Evolutionary conservation across 495 filamentous ascomycete species (phyloP).

Genomic region (Cercophora scortea): DNA sequence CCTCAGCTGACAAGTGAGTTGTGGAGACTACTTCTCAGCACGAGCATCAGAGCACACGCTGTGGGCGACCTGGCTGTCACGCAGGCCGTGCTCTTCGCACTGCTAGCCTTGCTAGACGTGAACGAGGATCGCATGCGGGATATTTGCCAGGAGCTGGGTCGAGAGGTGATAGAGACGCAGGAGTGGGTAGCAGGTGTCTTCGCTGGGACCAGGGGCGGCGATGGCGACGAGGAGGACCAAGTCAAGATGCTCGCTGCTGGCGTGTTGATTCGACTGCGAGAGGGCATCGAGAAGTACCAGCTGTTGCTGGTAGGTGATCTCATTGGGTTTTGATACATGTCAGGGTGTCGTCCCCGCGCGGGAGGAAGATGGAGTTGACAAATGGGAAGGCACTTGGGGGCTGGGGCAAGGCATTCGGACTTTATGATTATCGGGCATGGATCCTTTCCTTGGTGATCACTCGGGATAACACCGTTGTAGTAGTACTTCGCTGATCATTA

Average conservation of each 20-base stretch:
- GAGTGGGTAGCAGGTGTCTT: slow-evolving; percentile 41
- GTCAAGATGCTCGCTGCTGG: slow-evolving; percentile 71
- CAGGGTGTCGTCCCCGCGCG: no score
- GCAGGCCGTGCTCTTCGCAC: slow-evolving; percentile 66
- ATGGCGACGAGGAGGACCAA: slow-evolving; percentile 50
- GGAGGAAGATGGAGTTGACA: no score
- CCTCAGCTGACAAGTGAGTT: slow-evolving; percentile 64
- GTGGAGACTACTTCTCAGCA: slow-evolving; percentile 55
- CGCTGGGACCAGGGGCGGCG: slow-evolving; percentile 30
- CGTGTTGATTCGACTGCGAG: slow-evolving; percentile 67
- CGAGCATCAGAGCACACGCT: slow-evolving; percentile 26
- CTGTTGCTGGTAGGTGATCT: slow-evolving; percentile 54
- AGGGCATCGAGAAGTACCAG: slow-evolving; percentile 77
- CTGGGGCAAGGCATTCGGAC: no score
- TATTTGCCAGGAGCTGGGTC: slow-evolving; percentile 55
- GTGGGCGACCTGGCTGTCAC: slow-evolving; percentile 55
- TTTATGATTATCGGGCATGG: no score
- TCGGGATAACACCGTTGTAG: no score
- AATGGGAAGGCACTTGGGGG: no score
- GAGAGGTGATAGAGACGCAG: slow-evolving; percentile 48
- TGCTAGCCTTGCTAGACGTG: slow-evolving; percentile 77
- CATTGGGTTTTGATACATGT: slow-evolving; percentile 28
- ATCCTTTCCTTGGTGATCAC: no score
- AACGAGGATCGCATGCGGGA: slow-evolving; percentile 70
- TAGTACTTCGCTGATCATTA: no score